Conservation (phyloP, 2,329 filamentous ascomycete genomes). For the Ophiostoma tasmaniense region DNA sequence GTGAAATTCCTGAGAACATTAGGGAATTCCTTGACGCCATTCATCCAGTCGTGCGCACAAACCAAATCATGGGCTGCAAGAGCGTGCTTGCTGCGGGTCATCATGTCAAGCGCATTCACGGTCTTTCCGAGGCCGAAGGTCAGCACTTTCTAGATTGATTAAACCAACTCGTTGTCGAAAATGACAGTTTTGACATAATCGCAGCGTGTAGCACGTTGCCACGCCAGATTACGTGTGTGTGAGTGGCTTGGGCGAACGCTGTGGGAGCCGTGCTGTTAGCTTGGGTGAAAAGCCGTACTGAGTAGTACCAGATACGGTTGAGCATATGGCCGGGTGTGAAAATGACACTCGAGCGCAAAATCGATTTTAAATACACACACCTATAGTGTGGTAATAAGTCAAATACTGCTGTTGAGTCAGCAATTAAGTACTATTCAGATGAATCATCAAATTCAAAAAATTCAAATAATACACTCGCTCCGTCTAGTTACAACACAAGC, state of each 20-base stretch:
- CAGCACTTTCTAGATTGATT: slow-evolving; percentile 44
- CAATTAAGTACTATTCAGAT: too few relatives aligned
- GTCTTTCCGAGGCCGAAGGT: slow-evolving; percentile 39
- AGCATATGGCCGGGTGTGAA: too few relatives aligned
- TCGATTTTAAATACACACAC: too few relatives aligned
- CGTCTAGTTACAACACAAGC: too few relatives aligned
- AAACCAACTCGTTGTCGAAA: slow-evolving; percentile 32
- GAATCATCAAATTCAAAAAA: too few relatives aligned
- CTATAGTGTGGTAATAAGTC: too few relatives aligned
- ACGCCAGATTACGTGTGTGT: slow-evolving; percentile 32
- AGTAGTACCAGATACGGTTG: too few relatives aligned
- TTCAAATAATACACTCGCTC: too few relatives aligned
- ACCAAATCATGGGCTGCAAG: slow-evolving; percentile 52
- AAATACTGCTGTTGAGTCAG: too few relatives aligned
- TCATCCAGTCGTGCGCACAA: slow-evolving; percentile 49
- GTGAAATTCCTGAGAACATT: background rate
- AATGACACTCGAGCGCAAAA: too few relatives aligned
- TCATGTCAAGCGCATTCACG: slow-evolving; percentile 44
- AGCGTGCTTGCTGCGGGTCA: slow-evolving; percentile 44
- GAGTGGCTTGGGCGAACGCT: slow-evolving; percentile 25
- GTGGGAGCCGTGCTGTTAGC: background rate
- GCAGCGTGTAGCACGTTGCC: slow-evolving; percentile 44
- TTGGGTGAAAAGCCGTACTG: background rate
- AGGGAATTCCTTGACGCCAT: slow-evolving; percentile 29
- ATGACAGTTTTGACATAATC: slow-evolving; percentile 54